Evolutionary conservation across 805 yeast species (phyloP), one percentile per base, ranked within the genome.

Genomic region (Ogataea sp.): DNA sequence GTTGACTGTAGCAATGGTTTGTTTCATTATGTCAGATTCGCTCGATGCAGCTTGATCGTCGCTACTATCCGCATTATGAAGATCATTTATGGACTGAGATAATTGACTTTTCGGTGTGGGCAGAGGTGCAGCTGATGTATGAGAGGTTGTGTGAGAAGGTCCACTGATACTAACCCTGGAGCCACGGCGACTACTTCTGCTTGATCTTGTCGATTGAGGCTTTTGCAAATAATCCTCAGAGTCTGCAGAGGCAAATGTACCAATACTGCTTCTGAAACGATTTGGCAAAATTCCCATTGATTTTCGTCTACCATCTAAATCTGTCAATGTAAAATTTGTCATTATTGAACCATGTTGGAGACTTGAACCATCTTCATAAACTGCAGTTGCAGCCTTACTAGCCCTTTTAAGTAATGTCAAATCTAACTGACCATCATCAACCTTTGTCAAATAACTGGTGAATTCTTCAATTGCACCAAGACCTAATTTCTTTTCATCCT

Each of bases 381-480:
- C 35, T 25, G 51, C 37, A n/a, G 40, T 41, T 6, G 50, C 46
- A 3, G 56, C 60, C 41, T 61, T 64, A 18, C 68, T 58, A 2
- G 75, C 67, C 40, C 72, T 71, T 52, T 71, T 68, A 48, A 80
- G 58, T 24, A 79, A 53, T 0, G 70, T 66, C 31, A 75, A 48
- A 56, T 80, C 84, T 54, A 79, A 56, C 47, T 70, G 70, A 1
- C 86, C 87, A 53, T 80, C 82, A 53, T 81, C 86, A 34, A 78
- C 70, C 7, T 78, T 71, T 42, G 71, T 71, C 52, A 80, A 59
- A 23, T 76, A 71, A 11, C 68, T 68, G 41, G 77, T 78, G 43
- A 78, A 70, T 39, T 70, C 75, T 34, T 68, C 68, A 37, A 80
- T 45, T 8, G 51, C 50, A 9, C 48, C 32, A 20, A 50, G 43